Conservation (phyloP, 345 rosid species). For the Populus pruinosa region DNA sequence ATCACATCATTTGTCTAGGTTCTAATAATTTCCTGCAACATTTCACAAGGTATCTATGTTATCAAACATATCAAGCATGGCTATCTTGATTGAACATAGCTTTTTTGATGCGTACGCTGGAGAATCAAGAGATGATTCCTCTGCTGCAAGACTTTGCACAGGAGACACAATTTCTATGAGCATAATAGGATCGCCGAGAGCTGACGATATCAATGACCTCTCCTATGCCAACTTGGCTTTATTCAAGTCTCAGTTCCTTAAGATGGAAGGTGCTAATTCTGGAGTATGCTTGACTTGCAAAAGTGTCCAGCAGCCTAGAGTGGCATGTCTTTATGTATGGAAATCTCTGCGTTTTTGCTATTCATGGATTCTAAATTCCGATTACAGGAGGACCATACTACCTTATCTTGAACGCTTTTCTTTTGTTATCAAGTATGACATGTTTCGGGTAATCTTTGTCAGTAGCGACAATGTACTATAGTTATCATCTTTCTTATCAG, state of each 20-base stretch:
- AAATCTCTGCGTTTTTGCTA: slow-evolving; percentile 44
- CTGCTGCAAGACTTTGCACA: slow-evolving; percentile 36
- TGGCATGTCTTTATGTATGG: slow-evolving; percentile 42
- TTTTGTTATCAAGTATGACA: slow-evolving; percentile 40
- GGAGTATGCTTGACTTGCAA: slow-evolving; percentile 49
- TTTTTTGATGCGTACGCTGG: slow-evolving; percentile 56
- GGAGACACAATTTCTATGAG: slow-evolving; percentile 46
- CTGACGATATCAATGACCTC: slow-evolving; percentile 26
- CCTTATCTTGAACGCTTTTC: slow-evolving; percentile 33
- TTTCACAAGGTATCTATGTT: slow-evolving; percentile 38
- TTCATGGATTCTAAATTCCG: slow-evolving; percentile 45
- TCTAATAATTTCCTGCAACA: neutral
- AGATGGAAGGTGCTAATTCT: slow-evolving; percentile 45
- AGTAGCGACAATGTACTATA: slow-evolving; percentile 21
- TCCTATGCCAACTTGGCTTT: slow-evolving; percentile 44
- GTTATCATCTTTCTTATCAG: slow-evolving; percentile 1
- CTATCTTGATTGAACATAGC: slow-evolving; percentile 34
- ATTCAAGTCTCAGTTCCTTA: slow-evolving; percentile 39
- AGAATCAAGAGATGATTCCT: slow-evolving; percentile 42
- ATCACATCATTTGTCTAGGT: neutral
- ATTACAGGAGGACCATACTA: slow-evolving; percentile 21
- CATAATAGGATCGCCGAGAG: slow-evolving; percentile 1
- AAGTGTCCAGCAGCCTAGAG: slow-evolving; percentile 18
- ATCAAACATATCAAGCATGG: slow-evolving; percentile 37
- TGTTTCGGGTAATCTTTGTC: slow-evolving; percentile 47